Evolutionary conservation across 257 asterid genomes (phyloP).

Genomic region (Ophiorrhiza pumila): DNA sequence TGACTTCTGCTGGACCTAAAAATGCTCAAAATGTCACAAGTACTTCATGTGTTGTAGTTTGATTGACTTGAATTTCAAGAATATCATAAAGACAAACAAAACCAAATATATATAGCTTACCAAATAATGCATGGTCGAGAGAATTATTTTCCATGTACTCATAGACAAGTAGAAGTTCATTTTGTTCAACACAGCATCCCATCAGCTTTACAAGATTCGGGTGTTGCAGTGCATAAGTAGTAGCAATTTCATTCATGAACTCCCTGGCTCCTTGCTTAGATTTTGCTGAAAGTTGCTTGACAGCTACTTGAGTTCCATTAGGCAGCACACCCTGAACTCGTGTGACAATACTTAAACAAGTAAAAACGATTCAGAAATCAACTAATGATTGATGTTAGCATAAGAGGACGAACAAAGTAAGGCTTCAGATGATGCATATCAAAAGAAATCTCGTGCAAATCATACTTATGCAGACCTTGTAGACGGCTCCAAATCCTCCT

Average conservation of each 20-base stretch:
- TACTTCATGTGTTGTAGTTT: not conserved
- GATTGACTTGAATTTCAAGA: not conserved
- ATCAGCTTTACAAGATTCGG: conserved; percentile 8
- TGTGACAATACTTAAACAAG: not conserved
- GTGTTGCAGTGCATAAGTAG: conserved; percentile 6
- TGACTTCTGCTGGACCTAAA: not conserved
- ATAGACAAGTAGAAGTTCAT: conserved; percentile 10
- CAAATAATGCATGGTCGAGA: conserved; percentile 20
- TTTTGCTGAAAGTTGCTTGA: conserved; percentile 6
- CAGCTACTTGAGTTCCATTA: not conserved
- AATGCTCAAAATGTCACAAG: not conserved
- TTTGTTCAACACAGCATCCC: conserved; percentile 24
- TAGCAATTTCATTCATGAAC: conserved; percentile 9
- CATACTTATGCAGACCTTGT: conserved; percentile 9
- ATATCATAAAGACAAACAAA: not conserved
- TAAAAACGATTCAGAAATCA: not conserved
- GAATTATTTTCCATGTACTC: conserved; percentile 23
- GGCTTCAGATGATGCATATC: too few species aligned
- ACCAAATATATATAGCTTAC: conserved; percentile 1
- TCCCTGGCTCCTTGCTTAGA: conserved; percentile 9
- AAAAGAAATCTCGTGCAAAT: too few species aligned
- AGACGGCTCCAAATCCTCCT: conserved; percentile 22
- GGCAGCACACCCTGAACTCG: not conserved
- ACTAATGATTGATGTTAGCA: too few species aligned
- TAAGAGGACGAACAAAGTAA: too few species aligned